Base-by-base conservation (phyloP, 352 stramenopile genomes). In the Pythium volutum region DNA sequence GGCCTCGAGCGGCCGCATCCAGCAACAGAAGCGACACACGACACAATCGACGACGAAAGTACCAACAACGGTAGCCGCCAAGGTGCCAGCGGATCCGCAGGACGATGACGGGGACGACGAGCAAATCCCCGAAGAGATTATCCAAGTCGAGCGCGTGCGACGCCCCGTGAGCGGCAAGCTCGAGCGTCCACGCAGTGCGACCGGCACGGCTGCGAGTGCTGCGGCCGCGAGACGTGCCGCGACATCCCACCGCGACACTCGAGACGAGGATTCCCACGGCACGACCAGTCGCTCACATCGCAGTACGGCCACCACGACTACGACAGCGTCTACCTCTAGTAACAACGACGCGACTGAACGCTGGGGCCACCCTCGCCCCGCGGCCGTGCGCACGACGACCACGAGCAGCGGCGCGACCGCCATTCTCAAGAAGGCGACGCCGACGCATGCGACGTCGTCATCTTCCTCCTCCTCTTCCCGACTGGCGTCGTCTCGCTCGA, bases 271-370 rank as follows among this genome's bases (percentile, higher is more conserved):
- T 12, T 14, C 27, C 14, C 55, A 49, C 29, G 14, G 16, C 36
- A 25, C 12, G 20, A 27, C 4, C 33, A 56, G 26, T 12, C 43
- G 11, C 55, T 11, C 2, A 25, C 50, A 29, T 62, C 16, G 26
- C 41, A 59, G 33, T 38, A 18, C n/a, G n/a, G n/a, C n/a, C n/a
- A n/a, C n/a, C n/a, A 9, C 23, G 27, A 25, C 74, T 66, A 73
- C 67, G 20, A 78, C 69, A 20, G 70, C 58, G 26, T 47, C 54
- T 1, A 34, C 59, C 14, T 29, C 59, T 4, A 67, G 67, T 33
- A 81, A 73, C 66, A 85, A 77, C 50, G 79, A 79, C 26, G 64
- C 74, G 6, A 69, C 23, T 7, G 76, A 79, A 18, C 81, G 80
- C 36, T 87, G 77, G 79, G 77, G 76, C 4, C 79, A 87, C 38